These are phyloP conservation scores for Paraleonurus japonicus DNA, from an alignment of 257 asterid species.

Conservation along the genomic window DNA sequence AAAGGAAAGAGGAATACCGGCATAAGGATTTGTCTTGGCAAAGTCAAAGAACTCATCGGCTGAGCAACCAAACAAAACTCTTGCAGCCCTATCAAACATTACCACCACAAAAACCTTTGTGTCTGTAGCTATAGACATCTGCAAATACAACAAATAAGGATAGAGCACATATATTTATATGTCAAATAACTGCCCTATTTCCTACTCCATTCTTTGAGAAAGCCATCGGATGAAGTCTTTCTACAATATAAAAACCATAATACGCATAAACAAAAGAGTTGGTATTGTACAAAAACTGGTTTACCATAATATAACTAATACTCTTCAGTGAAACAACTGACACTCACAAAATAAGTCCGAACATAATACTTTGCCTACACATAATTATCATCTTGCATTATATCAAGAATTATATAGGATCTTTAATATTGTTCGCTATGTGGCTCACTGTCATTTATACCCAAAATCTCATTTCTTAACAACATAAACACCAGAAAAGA, in stretches of 20 bases:
- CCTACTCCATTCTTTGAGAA: background rate
- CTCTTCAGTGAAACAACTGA: no score
- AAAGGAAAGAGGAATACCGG: conserved; percentile 41
- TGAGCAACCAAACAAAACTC: conserved; percentile 85
- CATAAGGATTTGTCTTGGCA: conserved; percentile 65
- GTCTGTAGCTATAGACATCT: conserved; percentile 84
- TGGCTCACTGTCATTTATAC: background rate
- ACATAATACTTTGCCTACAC: no score
- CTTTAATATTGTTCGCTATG: background rate
- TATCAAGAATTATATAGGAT: background rate
- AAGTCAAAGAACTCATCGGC: conserved; percentile 83
- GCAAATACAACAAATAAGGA: conserved; percentile 27
- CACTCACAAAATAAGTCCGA: no score
- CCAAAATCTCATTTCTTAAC: background rate
- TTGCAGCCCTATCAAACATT: conserved; percentile 90
- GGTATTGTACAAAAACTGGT: no score
- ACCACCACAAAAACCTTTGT: conserved; percentile 63
- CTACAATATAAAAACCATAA: background rate
- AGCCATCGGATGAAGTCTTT: background rate
- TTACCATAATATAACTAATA: no score
- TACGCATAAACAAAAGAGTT: conserved; percentile 1
- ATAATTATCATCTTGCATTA: background rate
- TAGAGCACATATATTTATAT: background rate
- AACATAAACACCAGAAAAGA: no score
- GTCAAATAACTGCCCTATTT: background rate